A percentile compares a stretch with the other conserved stretches of the same genome.
Conservation (phyloP, 225 moss, liverwort and hornwort genomes). For the Marchantia paleacea region DNA sequence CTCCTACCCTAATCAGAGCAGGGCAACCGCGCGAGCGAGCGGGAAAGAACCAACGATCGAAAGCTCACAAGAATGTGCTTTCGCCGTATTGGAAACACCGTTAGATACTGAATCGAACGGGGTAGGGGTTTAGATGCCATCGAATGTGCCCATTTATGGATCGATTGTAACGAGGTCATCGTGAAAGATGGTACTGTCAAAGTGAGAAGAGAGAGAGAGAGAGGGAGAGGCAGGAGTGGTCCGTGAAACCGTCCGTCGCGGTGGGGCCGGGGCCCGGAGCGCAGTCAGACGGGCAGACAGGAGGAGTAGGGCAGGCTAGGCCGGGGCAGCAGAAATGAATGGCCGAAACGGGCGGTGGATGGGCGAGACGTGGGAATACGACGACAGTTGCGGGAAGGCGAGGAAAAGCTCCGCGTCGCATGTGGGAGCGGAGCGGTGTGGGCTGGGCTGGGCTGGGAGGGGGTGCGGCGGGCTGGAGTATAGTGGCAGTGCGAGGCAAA, state of each 20-base stretch:
- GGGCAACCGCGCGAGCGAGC: not conserved
- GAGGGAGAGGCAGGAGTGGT: not conserved
- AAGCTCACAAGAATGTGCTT: not conserved
- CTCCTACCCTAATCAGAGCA: not conserved
- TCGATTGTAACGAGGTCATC: constrained; percentile 1
- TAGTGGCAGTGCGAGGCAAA: not conserved
- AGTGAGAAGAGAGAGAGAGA: not conserved
- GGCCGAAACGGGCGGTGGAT: constrained; percentile 1
- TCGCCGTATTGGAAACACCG: not conserved
- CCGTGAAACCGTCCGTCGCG: constrained; percentile 7
- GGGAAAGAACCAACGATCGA: not conserved
- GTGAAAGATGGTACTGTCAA: constrained; percentile 6
- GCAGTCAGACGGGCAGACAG: not conserved
- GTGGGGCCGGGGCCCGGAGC: constrained; percentile 2
- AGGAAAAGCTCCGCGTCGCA: not conserved
- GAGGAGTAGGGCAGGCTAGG: not conserved
- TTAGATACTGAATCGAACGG: constrained; percentile 8
- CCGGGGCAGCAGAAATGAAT: constrained; percentile 5
- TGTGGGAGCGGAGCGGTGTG: not conserved
- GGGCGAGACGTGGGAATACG: constrained; percentile 1
- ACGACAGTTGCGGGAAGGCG: not conserved
- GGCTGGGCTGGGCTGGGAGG: too few species aligned
- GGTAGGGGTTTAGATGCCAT: not conserved
- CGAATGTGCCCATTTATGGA: constrained; percentile 11
- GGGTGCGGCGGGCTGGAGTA: too few species aligned